Percentiles rank a stretch among this genome's conserved stretches.
These are phyloP conservation scores for Ploettnerulaceae sp. DNA, from an alignment of 2,329 filamentous ascomycete species.

Conservation along the genomic window DNA sequence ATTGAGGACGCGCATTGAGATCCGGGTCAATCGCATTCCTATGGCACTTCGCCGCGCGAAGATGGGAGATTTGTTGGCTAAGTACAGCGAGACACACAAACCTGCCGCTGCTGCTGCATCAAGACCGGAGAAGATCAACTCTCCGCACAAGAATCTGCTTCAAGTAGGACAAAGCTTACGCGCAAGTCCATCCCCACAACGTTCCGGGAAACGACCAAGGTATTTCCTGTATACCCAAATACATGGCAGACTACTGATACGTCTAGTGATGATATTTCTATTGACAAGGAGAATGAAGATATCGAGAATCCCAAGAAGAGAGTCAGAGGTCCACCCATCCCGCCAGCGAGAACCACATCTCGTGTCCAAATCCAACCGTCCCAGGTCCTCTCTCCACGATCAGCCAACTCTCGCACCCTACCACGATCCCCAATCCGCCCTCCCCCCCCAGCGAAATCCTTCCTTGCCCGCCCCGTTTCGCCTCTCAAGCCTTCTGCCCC, in stretches of 20 bases:
- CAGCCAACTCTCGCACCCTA: conserved; percentile 63
- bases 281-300: conserved; percentile 73
- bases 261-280: conserved; percentile 52
- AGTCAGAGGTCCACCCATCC: conserved; percentile 34
- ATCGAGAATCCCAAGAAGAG: conserved; percentile 68
- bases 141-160: conserved; percentile 26
- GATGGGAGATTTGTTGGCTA: conserved; percentile 67
- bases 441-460: conserved; percentile 51
- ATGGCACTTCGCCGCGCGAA: conserved; percentile 70
- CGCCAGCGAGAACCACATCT: conserved; percentile 37
- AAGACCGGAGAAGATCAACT: conserved; percentile 16
- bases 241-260: conserved; percentile 20
- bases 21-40: conserved; percentile 90
- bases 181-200: conserved; percentile 28
- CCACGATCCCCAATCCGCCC: conserved; percentile 28
- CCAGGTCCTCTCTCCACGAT: conserved; percentile 75
- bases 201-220: conserved; percentile 48
- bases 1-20: conserved; percentile 79
- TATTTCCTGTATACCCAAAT: conserved; percentile 32
- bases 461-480: conserved; percentile 54
- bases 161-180: conserved; percentile 24
- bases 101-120: conserved; percentile 16
- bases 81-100: conserved; percentile 22
- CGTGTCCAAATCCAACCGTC: conserved; percentile 42
- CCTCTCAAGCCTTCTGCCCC: conserved; percentile 50